Evolutionary conservation across 2,329 filamentous ascomycete genomes (phyloP), one percentile per base, ranked within the genome.

Genomic region (Penicillium sp.): DNA sequence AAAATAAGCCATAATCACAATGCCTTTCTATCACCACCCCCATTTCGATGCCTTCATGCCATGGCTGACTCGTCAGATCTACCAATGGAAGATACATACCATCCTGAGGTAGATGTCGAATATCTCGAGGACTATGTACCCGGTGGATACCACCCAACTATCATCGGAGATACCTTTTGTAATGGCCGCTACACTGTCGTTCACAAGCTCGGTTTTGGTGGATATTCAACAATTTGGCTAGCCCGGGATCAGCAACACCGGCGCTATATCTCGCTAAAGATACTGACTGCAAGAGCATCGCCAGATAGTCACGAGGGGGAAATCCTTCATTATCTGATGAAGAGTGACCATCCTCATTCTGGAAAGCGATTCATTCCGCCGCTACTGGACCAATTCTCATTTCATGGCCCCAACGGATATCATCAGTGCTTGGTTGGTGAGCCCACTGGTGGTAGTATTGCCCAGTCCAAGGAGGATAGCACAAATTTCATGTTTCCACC

Each of bases 81-180:
- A 39, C 23, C 7, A 39, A 23, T 28, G 8, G 21, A 39, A 33
- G 37, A 39, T 29, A 28, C 21, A 17, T 39, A 39, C 37, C 25
- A 27, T n/a, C 25, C 25, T 4, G 25, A 27, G 25, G 25, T 27
- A 35, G 40, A 47, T 10, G 17, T 27, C 2, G 21, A 47, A 21
- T 43, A 29, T 16, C 13, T 47, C 5, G 40, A 47, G n/a, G 36
- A 34, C 15, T 40, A 37, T 4, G 40, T 47, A 3, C 68, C 68
- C 20, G 50, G 53, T 18, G 54, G 62, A 8, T 63, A 53, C 39
- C 63, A 64, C 47, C 59, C 63, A 21, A 51, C 62, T 16, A 47
- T 52, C 14, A 44, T 64, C n/a, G 59, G 53, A 14, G 58, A 65
- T 11, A 39, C 29, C 29, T 49, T 60, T 15, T 43, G 49, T 50